Evolutionary conservation across 2,329 filamentous ascomycete genomes (phyloP), one percentile per base, ranked within the genome.

Genomic region (Aureobasidium sp.): DNA sequence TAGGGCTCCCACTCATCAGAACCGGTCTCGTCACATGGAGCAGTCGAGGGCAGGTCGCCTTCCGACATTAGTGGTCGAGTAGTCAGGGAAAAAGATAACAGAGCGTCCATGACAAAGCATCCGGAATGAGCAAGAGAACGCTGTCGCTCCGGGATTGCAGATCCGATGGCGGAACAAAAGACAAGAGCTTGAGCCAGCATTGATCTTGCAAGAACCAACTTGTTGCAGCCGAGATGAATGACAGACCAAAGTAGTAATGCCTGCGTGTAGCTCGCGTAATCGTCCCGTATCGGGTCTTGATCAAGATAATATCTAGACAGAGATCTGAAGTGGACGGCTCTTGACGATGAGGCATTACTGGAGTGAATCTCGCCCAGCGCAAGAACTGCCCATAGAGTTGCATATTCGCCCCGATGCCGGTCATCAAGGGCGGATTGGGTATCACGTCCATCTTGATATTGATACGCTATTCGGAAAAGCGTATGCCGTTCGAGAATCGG

Each of bases 401-500:
- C 37, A 24, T 31, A 56, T 3, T 56, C 39, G 14, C 52, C 52
- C 12, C 52, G 52, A 33, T 44, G 52, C 2, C 37, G 22, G 17
- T 56, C 37, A 14, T 42, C 27, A 4, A 44, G 17, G 14, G 11
- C 7, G 12, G 24, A 5, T 14, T 6, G 22, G 14, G 24, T 14
- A 17, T 56, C 39, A 33, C 24, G 19, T 1, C 44, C 79, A 7
- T 56, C 52, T 8, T 56, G 78, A 67, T 82, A 83, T 7, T 78
- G 75, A 67, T 84, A 85, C n/a, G 80, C 81, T 3, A 79, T 74
- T 29, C 80, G 81, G 33, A 87, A 75, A 5, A 89, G 75, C 45
- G 81, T 79, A 53, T 87, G 82, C 64, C 85, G 87, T 65, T 90
- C 85, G 12, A 87, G 77, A 29, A 92, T 85, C 0, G 89, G 89